Evolutionary conservation across 2,329 filamentous ascomycete genomes (phyloP).

Genomic region (Madurella mycetomatis): DNA sequence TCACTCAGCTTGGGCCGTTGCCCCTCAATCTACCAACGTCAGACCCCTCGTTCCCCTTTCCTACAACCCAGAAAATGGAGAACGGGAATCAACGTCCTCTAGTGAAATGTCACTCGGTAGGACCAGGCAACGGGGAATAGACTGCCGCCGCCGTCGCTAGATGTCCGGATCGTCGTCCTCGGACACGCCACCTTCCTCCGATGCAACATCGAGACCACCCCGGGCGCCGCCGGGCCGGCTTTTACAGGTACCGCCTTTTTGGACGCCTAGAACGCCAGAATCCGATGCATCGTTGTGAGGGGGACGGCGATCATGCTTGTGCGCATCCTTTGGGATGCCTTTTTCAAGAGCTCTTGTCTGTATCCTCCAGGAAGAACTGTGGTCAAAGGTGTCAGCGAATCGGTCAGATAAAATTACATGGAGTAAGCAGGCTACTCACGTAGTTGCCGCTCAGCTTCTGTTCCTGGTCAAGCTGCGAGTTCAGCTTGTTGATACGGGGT

Average conservation of each 20-base stretch:
- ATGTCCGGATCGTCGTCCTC: conserved; percentile 66
- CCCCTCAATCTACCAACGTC: conserved; percentile 49
- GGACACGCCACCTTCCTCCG: conserved; percentile 47
- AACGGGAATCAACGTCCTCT: background rate
- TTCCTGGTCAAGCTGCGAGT: conserved; percentile 94
- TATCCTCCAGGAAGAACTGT: conserved; percentile 92
- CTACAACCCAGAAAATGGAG: background rate
- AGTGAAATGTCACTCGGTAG: conserved; percentile 35
- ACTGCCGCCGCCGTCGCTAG: conserved; percentile 54
- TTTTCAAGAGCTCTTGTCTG: conserved; percentile 56
- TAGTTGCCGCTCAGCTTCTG: conserved; percentile 93
- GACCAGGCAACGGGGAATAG: conserved; percentile 65
- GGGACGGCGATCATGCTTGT: conserved; percentile 30
- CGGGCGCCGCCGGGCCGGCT: conserved; percentile 26
- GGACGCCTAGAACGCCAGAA: conserved; percentile 49
- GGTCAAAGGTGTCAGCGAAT: background rate
- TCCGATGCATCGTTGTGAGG: conserved; percentile 36
- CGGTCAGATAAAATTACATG: background rate
- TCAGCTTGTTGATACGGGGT: conserved; percentile 96
- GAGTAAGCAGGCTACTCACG: conserved; percentile 48
- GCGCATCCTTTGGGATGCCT: conserved; percentile 49
- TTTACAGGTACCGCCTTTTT: conserved; percentile 35
- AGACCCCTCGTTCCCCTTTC: background rate
- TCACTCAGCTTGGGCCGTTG: conserved; percentile 60
- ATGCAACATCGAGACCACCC: conserved; percentile 33